These are phyloP conservation scores for Hypoxylon lienhwacheense DNA, from an alignment of 495 filamentous ascomycete genomes.

Conservation along the genomic window DNA sequence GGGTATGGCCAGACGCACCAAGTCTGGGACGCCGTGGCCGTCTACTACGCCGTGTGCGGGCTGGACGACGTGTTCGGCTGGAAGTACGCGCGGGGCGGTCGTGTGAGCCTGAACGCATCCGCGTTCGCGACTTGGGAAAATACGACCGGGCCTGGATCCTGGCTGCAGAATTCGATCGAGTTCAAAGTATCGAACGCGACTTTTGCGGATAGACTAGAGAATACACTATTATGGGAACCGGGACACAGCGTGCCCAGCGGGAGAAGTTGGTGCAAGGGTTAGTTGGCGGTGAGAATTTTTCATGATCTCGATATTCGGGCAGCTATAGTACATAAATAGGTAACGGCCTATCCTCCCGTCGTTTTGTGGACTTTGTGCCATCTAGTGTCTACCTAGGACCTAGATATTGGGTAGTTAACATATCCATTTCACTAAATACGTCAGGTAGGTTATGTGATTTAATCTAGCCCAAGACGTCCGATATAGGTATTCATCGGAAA, in stretches of 20 bases:
- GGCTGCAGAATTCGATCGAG: conserved; percentile 35
- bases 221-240: conserved; percentile 37
- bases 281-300: conserved; percentile 16
- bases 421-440: too few species aligned
- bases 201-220: conserved; percentile 33
- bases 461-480: too few species aligned
- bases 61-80: conserved; percentile 37
- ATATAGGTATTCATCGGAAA: too few species aligned
- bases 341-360: too few species aligned
- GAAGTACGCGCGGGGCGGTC: conserved; percentile 33
- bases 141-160: conserved; percentile 5
- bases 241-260: conserved; percentile 2
- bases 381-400: too few species aligned
- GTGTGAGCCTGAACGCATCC: conserved; percentile 24
- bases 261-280: conserved; percentile 23
- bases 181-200: conserved; percentile 33
- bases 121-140: conserved; percentile 34
- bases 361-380: too few species aligned
- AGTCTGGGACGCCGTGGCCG: conserved; percentile 63
- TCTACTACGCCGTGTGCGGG: conserved; percentile 40
- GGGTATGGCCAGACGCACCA: conserved; percentile 71
- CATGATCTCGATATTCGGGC: not conserved
- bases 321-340: not conserved
- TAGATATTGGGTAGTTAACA: too few species aligned
- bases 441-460: too few species aligned